Evolutionary conservation across 140 eudicot species (phyloP).

Genomic region (Stevia rebaudiana): DNA sequence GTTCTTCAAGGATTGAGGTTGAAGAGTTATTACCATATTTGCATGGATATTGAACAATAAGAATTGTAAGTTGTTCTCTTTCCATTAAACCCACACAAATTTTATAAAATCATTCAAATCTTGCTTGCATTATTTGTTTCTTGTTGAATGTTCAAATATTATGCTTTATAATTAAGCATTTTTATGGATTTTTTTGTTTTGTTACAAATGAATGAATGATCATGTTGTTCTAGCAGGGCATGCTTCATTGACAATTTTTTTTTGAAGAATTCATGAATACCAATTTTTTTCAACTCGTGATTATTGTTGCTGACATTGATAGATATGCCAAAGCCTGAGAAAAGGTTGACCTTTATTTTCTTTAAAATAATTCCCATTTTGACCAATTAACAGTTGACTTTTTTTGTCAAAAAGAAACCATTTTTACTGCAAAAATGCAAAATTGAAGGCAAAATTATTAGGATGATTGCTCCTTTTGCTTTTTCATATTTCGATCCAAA

Average conservation of each 20-base stretch:
- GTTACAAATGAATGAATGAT: not conserved
- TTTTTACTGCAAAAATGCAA: not conserved
- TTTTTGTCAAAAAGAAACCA: not conserved
- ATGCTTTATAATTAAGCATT: not conserved
- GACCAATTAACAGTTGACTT: not conserved
- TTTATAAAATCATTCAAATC: not conserved
- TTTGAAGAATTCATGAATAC: slow-evolving; percentile 4
- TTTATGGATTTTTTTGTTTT: not conserved
- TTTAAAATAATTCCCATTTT: not conserved
- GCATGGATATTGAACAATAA: slow-evolving; percentile 28
- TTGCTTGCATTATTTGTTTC: not conserved
- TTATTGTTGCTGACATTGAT: not conserved
- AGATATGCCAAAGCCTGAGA: not conserved
- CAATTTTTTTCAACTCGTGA: not conserved
- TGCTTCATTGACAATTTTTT: not conserved
- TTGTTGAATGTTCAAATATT: not conserved
- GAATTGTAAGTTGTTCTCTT: slow-evolving; percentile 27
- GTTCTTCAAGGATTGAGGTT: slow-evolving; percentile 68
- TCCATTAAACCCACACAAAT: not conserved
- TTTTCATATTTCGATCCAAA: not conserved
- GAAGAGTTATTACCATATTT: slow-evolving; percentile 76
- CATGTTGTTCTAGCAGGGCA: slow-evolving; percentile 9
- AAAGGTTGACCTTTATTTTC: not conserved
- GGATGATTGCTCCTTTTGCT: not conserved
- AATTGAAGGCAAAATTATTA: not conserved